A percentile compares a stretch with the other conserved stretches of the same genome.
phyloP scores from a whole-genome alignment of 2,329 filamentous ascomycete genomes.

The Phoma sp. region DNA sequence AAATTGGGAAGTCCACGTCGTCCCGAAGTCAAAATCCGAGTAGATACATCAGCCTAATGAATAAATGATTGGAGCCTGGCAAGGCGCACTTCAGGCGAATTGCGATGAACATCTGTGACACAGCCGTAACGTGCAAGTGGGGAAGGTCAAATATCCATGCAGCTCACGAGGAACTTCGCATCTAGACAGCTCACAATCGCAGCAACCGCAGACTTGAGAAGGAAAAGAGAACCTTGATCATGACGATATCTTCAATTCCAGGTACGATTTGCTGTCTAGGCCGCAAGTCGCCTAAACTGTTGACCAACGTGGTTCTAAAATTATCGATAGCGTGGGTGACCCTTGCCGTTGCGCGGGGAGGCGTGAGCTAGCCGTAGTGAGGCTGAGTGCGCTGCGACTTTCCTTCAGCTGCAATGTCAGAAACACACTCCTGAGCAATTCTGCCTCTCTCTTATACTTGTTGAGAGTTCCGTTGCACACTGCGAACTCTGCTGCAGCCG shows the following conservation, averaged over 20 bases:
- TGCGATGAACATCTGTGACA: slow-evolving; percentile 3
- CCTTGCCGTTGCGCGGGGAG: slow-evolving; percentile 18
- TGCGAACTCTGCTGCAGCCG: not conserved
- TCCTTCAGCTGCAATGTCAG: slow-evolving; percentile 15
- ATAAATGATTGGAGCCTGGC: not conserved
- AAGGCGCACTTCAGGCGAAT: slow-evolving; percentile 9
- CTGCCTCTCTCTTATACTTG: not conserved
- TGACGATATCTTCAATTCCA: slow-evolving; percentile 4
- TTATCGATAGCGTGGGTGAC: slow-evolving; percentile 17
- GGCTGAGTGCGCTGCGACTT: slow-evolving; percentile 16
- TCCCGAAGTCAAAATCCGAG: slow-evolving; percentile 32
- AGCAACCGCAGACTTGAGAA: not conserved
- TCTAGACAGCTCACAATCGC: not conserved
- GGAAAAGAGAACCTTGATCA: not conserved
- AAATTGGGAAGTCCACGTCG: slow-evolving; percentile 55
- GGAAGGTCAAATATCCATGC: not conserved
- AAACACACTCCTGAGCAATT: slow-evolving; percentile 8
- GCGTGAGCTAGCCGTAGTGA: slow-evolving; percentile 17
- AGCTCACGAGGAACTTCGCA: not conserved
- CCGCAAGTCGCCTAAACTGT: slow-evolving; percentile 18
- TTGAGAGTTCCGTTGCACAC: not conserved
- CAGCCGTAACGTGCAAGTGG: slow-evolving; percentile 14
- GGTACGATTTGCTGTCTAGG: slow-evolving; percentile 1
- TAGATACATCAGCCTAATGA: not conserved
- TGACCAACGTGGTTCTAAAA: slow-evolving; percentile 21